These are phyloP conservation scores for Magnusiomyces sp. DNA, from an alignment of 1,139 yeast species.

Conservation along the genomic window DNA sequence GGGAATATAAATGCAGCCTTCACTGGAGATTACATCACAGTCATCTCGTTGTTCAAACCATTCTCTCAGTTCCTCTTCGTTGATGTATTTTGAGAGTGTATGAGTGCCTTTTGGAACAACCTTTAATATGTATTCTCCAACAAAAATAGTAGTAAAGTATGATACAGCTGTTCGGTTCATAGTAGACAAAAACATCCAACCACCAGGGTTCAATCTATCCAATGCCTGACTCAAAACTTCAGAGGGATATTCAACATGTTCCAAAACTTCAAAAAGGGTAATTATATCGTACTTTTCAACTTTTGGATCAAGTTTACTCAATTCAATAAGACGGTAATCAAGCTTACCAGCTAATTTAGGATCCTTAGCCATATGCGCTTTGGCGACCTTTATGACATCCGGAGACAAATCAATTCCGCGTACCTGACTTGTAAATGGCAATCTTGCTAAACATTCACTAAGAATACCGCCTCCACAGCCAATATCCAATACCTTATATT, in stretches of 20 bases:
- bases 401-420: constrained; percentile 78
- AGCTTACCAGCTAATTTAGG: constrained; percentile 50
- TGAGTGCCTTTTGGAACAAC: constrained; percentile 94
- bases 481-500: constrained; percentile 61
- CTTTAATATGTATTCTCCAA: constrained; percentile 72
- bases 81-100: constrained; percentile 74
- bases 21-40: constrained; percentile 54
- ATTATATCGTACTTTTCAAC: constrained; percentile 57
- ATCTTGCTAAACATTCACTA: constrained; percentile 77
- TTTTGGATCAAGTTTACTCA: constrained; percentile 43
- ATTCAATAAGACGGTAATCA: constrained; percentile 48
- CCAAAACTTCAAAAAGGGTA: constrained; percentile 90
- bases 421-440: constrained; percentile 46
- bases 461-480: constrained; percentile 98
- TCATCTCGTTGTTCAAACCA: constrained; percentile 48
- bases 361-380: constrained; percentile 55
- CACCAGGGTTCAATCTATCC: constrained; percentile 62
- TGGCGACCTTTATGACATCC: constrained; percentile 77
- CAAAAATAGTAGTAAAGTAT: constrained; percentile 86
- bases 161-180: constrained; percentile 84
- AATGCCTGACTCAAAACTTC: constrained; percentile 62
- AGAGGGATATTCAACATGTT: constrained; percentile 83
- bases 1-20: constrained; percentile 81
- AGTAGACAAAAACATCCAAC: constrained; percentile 82
- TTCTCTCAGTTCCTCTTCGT: constrained; percentile 58